A percentile compares a stretch with the other conserved stretches of the same genome.
phyloP scores from a whole-genome alignment of 495 filamentous ascomycete species.

The Entonaema liquescens region DNA sequence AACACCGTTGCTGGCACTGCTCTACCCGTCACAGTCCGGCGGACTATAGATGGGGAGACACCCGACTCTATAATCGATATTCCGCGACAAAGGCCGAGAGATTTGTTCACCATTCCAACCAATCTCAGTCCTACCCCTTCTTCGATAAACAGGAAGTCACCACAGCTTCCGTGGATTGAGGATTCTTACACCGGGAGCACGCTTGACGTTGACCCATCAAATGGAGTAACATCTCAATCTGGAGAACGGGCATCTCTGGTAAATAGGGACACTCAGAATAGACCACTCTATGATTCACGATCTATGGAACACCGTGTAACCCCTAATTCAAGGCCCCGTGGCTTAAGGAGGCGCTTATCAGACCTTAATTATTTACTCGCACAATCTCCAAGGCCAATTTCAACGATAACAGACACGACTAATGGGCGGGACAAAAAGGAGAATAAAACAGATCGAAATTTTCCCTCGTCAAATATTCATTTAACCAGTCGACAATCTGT shows the following conservation, averaged over 20 bases:
- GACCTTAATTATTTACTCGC: constrained; percentile 39
- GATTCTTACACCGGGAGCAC: constrained; percentile 2
- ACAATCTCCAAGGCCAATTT: constrained; percentile 9
- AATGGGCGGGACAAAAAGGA: background rate
- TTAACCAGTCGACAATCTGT: background rate
- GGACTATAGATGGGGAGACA: constrained; percentile 10
- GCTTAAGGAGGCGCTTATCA: constrained; percentile 39
- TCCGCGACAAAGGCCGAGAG: constrained; percentile 27
- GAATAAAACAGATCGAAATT: background rate
- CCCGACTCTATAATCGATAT: constrained; percentile 20
- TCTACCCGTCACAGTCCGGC: constrained; percentile 30
- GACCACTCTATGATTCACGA: constrained; percentile 6
- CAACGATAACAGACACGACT: constrained; percentile 2
- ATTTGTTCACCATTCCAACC: constrained; percentile 33
- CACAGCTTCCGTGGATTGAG: constrained; percentile 3
- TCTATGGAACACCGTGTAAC: constrained; percentile 8
- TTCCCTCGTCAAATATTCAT: constrained; percentile 17
- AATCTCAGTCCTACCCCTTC: constrained; percentile 12
- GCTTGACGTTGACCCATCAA: background rate
- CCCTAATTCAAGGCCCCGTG: constrained; percentile 17
- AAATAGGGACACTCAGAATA: background rate
- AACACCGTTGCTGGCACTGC: constrained; percentile 28
- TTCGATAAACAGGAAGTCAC: constrained; percentile 10
- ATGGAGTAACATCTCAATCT: background rate
- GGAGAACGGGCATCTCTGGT: background rate